Percentiles rank a stretch among this genome's conserved stretches.
Conservation (phyloP, 441 rosid genomes). For the Jatropha multifida region DNA sequence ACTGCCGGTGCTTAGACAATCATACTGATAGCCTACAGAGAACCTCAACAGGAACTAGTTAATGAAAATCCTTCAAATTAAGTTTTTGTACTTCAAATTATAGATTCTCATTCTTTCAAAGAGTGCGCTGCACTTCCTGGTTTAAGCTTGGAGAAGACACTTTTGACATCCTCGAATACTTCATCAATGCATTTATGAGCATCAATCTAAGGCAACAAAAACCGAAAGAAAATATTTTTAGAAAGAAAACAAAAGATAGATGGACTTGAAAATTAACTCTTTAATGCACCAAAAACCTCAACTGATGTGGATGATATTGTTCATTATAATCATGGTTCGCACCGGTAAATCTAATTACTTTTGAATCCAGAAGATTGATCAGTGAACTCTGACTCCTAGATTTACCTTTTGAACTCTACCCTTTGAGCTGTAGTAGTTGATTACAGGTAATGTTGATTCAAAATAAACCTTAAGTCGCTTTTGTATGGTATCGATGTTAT, state of each 20-base stretch:
- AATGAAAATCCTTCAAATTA: too few relatives aligned
- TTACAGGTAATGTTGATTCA: constrained; percentile 48
- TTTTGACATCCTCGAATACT: constrained; percentile 35
- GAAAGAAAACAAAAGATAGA: neutral
- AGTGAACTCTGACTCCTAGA: neutral
- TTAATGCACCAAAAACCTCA: neutral
- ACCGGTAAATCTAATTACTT: too few relatives aligned
- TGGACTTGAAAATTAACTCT: neutral
- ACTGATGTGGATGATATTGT: neutral
- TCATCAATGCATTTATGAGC: constrained; percentile 47
- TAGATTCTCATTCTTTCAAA: neutral
- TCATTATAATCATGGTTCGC: neutral
- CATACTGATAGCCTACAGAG: too few relatives aligned
- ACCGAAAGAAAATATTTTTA: neutral
- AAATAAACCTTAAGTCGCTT: constrained; percentile 50
- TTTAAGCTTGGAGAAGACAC: constrained; percentile 22
- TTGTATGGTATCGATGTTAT: constrained; percentile 48
- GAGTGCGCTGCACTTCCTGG: neutral
- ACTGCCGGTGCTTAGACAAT: too few relatives aligned
- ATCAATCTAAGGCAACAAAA: constrained; percentile 31
- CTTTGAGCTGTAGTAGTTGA: constrained; percentile 43
- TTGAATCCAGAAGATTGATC: neutral
- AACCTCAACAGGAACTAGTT: too few relatives aligned
- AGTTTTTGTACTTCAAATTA: too few relatives aligned
- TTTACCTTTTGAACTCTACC: constrained; percentile 50